Evolutionary conservation across 495 filamentous ascomycete species (phyloP).

Genomic region (Penicillium samsonianum): DNA sequence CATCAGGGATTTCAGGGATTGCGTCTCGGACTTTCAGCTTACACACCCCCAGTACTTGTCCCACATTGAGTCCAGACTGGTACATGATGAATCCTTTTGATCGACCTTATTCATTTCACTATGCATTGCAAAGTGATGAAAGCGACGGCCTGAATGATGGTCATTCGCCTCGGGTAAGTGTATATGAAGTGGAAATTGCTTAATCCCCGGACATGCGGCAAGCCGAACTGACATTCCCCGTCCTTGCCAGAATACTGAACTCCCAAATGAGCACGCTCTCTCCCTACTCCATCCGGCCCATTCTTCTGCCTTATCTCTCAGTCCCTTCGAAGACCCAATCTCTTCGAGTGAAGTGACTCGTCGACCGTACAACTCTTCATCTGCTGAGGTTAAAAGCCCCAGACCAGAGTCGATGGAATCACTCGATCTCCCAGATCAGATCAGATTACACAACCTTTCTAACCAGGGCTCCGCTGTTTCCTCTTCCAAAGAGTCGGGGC

Average conservation of each 20-base stretch:
- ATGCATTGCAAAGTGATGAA: constrained; percentile 3
- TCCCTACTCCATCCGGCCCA: background rate
- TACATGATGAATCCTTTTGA: background rate
- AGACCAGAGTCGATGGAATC: background rate
- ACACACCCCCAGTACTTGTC: background rate
- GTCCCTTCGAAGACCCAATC: constrained; percentile 2
- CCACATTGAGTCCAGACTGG: background rate
- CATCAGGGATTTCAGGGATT: constrained; percentile 7
- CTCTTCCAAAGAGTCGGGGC: constrained; percentile 4
- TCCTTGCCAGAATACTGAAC: background rate
- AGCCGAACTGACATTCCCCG: constrained; percentile 8
- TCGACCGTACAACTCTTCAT: background rate
- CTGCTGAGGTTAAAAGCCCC: background rate
- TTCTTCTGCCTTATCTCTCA: background rate
- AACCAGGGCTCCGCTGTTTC: constrained; percentile 9
- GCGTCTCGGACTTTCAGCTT: constrained; percentile 4
- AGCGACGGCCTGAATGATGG: background rate
- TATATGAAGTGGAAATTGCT: constrained; percentile 6
- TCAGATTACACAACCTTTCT: constrained; percentile 9
- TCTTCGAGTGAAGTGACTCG: background rate
- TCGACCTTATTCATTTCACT: background rate
- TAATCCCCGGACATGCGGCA: constrained; percentile 6
- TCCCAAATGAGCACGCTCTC: background rate
- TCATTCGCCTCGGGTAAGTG: constrained; percentile 5
- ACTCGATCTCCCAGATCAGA: constrained; percentile 7